A percentile compares a stretch with the other conserved stretches of the same genome.
Conservation (phyloP, 768 basidiomycete genomes). For the Calvatia gigantea region DNA sequence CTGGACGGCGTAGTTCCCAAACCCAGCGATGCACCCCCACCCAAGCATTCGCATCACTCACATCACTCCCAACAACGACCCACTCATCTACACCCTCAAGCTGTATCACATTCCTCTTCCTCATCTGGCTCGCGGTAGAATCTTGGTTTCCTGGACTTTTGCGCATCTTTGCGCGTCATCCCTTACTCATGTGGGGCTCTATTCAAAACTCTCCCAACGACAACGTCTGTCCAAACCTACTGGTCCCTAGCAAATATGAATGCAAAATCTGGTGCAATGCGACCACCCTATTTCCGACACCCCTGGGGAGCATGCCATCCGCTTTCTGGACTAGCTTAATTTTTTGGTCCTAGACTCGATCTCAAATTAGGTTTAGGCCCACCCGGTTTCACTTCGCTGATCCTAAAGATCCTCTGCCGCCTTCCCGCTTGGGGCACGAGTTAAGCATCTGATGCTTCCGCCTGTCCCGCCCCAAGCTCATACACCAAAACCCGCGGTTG, state of each 20-base stretch:
- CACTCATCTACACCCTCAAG: constrained; percentile 6
- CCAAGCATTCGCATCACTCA: constrained; percentile 5
- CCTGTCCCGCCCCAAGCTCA: background rate
- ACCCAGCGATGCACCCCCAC: constrained; percentile 16
- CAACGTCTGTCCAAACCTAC: constrained; percentile 4
- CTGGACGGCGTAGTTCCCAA: constrained; percentile 69
- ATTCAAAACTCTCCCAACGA: constrained; percentile 4
- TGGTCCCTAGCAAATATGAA: background rate
- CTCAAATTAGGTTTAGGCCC: constrained; percentile 8
- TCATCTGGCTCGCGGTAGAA: constrained; percentile 7
- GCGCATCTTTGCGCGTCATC: background rate
- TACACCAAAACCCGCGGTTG: background rate
- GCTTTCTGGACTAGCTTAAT: constrained; percentile 5
- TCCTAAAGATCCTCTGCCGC: background rate
- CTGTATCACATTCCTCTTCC: constrained; percentile 8
- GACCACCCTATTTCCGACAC: constrained; percentile 11
- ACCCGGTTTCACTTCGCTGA: background rate
- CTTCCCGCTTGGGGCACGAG: constrained; percentile 7
- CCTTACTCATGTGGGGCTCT: background rate
- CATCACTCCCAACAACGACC: background rate
- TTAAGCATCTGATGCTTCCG: background rate
- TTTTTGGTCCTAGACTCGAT: constrained; percentile 1
- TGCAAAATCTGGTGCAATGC: background rate
- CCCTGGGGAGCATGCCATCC: constrained; percentile 7
- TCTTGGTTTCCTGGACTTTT: background rate